phyloP scores from a whole-genome alignment of 2,329 filamentous ascomycete genomes.

The Phoma sp. region DNA sequence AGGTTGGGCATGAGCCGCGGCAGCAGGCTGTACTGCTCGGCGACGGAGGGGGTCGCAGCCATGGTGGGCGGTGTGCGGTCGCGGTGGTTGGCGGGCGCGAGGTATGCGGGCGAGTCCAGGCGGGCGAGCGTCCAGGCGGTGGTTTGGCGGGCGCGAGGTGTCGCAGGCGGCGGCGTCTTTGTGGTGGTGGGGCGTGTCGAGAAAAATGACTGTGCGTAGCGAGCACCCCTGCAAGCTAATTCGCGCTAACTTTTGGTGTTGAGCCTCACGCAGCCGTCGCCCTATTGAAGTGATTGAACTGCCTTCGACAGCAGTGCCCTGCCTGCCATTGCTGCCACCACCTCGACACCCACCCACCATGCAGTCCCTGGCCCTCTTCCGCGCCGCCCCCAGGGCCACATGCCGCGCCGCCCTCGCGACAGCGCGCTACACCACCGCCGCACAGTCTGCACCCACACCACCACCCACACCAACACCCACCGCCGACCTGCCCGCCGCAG shows the following conservation, averaged over 20 bases:
- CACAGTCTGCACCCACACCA: constrained; percentile 37
- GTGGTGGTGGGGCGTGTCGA: constrained; percentile 24
- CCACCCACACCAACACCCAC: constrained; percentile 33
- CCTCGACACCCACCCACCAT: constrained; percentile 29
- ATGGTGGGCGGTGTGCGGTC: constrained; percentile 20
- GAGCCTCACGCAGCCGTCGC: constrained; percentile 19
- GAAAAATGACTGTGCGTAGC: constrained; percentile 49
- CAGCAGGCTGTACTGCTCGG: constrained; percentile 79
- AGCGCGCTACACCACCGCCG: constrained; percentile 25
- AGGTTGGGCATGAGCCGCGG: constrained; percentile 90
- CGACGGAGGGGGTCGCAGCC: constrained; percentile 58
- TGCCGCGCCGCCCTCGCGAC: constrained; percentile 10
- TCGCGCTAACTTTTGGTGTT: constrained; percentile 49
- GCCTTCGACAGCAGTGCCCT: too few species aligned
- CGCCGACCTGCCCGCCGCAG: too few species aligned
- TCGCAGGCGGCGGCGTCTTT: constrained; percentile 24
- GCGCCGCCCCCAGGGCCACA: constrained; percentile 33
- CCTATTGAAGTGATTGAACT: too few species aligned
- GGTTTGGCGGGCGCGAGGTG: constrained; percentile 21
- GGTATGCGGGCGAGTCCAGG: too few species aligned
- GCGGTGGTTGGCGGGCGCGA: constrained; percentile 18
- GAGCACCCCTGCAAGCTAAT: constrained; percentile 42
- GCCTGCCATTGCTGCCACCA: constrained; percentile 20
- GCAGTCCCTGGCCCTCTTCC: constrained; percentile 52
- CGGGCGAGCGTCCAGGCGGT: constrained; percentile 12